phyloP scores from a whole-genome alignment of 148 eudicot genomes.

The Talinum fruticosum region DNA sequence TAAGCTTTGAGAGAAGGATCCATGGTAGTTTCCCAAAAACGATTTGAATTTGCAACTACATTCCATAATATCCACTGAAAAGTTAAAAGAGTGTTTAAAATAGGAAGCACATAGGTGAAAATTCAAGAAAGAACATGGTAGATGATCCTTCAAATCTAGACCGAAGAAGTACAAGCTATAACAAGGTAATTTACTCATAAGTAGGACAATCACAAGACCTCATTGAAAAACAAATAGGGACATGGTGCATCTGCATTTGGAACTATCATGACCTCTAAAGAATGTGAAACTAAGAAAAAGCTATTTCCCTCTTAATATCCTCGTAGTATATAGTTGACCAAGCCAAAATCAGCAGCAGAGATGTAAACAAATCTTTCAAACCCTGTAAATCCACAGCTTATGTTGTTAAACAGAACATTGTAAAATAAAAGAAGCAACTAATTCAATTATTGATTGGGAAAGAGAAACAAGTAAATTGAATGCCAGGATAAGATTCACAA shows the following conservation, averaged over 20 bases:
- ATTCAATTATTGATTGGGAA: constrained; percentile 1
- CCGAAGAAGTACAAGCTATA: too few species aligned
- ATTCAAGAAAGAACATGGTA: background rate
- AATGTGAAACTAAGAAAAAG: background rate
- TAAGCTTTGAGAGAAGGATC: too few species aligned
- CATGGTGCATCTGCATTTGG: background rate
- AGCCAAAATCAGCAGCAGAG: constrained; percentile 83
- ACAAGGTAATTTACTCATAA: too few species aligned
- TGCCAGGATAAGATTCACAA: background rate
- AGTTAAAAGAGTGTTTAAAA: background rate
- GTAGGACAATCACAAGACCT: too few species aligned
- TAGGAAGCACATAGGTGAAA: background rate
- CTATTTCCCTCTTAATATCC: constrained; percentile 77
- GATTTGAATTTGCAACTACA: too few species aligned
- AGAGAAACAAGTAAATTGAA: background rate
- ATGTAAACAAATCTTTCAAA: constrained; percentile 75
- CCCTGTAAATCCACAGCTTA: constrained; percentile 36
- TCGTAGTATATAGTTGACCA: constrained; percentile 62
- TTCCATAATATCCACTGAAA: background rate
- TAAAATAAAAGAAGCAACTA: constrained; percentile 10
- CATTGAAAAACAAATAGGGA: background rate
- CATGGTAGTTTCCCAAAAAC: too few species aligned
- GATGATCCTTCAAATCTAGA: too few species aligned
- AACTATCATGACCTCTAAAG: background rate
- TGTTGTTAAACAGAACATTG: constrained; percentile 11